phyloP scores from a whole-genome alignment of 345 rosid species.

The Lepidium africanum region DNA sequence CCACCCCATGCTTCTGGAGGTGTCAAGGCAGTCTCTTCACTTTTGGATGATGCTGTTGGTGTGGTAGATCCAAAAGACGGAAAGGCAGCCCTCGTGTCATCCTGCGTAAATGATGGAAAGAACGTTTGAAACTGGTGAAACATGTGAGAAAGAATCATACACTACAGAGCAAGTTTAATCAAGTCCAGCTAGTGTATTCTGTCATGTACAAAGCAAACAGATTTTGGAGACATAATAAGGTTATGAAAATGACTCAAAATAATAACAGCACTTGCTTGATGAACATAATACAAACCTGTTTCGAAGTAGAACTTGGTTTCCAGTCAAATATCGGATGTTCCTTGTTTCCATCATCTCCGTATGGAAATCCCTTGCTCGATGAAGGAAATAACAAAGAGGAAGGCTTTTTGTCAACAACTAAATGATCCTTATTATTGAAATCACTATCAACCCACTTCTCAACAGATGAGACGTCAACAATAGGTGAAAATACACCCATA shows the following conservation, averaged over 20 bases:
- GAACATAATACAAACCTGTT: conserved; percentile 45
- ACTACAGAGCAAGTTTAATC: neutral
- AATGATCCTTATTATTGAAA: conserved; percentile 48
- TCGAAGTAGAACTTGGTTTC: conserved; percentile 62
- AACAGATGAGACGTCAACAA: conserved; percentile 72
- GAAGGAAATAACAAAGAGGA: conserved; percentile 64
- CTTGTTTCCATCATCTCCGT: conserved; percentile 50
- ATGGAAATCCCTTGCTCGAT: conserved; percentile 57
- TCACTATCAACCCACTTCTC: conserved; percentile 71
- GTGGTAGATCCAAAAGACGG: conserved; percentile 49
- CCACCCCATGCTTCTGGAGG: conserved; percentile 99
- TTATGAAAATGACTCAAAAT: neutral
- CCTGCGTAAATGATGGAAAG: conserved; percentile 35
- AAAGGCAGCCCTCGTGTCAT: conserved; percentile 45
- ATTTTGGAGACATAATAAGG: neutral
- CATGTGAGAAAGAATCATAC: neutral
- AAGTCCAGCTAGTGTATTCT: neutral
- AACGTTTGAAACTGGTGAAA: conserved; percentile 9
- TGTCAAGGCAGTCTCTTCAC: conserved; percentile 68
- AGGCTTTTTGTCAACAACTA: conserved; percentile 53
- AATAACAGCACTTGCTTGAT: neutral
- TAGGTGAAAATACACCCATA: conserved; percentile 94
- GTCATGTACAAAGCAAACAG: neutral
- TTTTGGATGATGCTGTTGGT: conserved; percentile 56
- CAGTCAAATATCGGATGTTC: conserved; percentile 71